A percentile compares a stretch with the other conserved stretches of the same genome.
phyloP scores from a whole-genome alignment of 257 asterid species.

The Jacaranda copaia region DNA sequence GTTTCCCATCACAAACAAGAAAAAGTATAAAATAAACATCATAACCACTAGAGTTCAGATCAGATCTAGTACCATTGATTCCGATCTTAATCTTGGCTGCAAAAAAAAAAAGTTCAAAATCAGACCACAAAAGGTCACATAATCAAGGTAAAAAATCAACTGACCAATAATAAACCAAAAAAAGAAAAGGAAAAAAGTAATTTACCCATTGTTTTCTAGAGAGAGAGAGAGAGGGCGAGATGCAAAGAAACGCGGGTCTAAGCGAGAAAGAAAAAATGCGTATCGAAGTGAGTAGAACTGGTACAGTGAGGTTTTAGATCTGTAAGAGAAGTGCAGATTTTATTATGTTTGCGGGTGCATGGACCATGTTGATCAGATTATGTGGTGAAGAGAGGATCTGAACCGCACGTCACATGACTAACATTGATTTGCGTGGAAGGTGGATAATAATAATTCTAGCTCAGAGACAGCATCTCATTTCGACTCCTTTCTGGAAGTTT shows the following conservation, averaged over 20 bases:
- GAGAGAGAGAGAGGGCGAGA: conserved; percentile 21
- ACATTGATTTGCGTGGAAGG: conserved; percentile 28
- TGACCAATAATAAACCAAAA: background rate
- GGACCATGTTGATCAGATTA: conserved; percentile 2
- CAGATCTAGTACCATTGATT: conserved; percentile 63
- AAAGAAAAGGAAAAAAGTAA: background rate
- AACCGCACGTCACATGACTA: background rate
- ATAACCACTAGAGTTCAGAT: background rate
- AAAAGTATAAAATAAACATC: background rate
- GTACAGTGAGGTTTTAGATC: background rate
- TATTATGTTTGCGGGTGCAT: conserved; percentile 19
- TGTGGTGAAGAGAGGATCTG: background rate
- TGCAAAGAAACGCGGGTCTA: background rate
- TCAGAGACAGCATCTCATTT: background rate
- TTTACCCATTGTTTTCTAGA: conserved; percentile 31
- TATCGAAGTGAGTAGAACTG: conserved; percentile 19
- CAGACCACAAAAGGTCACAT: conserved; percentile 7
- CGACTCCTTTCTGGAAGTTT: conserved; percentile 35
- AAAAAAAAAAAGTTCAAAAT: background rate
- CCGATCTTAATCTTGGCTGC: conserved; percentile 77
- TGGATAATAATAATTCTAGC: conserved; percentile 6
- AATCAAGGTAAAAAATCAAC: conserved; percentile 11
- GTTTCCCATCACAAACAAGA: background rate
- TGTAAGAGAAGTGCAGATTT: background rate
- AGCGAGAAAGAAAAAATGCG: background rate